These are phyloP conservation scores for Metschnikowia colocasiae DNA, from an alignment of 805 yeast genomes.

Conservation along the genomic window DNA sequence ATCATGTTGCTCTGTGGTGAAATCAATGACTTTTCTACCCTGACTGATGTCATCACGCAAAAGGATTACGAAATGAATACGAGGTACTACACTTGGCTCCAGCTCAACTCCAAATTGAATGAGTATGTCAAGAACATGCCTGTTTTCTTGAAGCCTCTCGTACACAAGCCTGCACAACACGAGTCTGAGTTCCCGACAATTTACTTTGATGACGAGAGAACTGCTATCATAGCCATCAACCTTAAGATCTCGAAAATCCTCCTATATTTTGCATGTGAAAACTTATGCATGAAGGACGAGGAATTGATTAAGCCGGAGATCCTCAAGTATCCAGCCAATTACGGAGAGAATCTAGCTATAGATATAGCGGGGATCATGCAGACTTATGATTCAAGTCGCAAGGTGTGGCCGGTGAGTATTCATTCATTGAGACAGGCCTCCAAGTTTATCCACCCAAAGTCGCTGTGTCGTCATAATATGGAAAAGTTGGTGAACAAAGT, in stretches of 20 bases:
- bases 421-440: conserved; percentile 30
- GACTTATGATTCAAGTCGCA: conserved; percentile 32
- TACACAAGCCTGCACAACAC: conserved; percentile 25
- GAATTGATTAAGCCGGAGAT: conserved; percentile 22
- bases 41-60: conserved; percentile 24
- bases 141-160: conserved; percentile 27
- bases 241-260: conserved; percentile 28
- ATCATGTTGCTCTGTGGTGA: conserved; percentile 25
- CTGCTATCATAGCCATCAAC: conserved; percentile 32
- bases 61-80: conserved; percentile 25
- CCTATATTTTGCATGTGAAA: conserved; percentile 24
- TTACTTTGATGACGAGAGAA: conserved; percentile 33
- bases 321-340: conserved; percentile 24
- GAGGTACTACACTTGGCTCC: conserved; percentile 26
- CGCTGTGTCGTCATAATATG: conserved; percentile 13
- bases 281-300: conserved; percentile 8
- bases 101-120: conserved; percentile 24
- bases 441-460: conserved; percentile 8
- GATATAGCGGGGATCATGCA: conserved; percentile 38
- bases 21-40: conserved; percentile 29
- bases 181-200: conserved; percentile 29
- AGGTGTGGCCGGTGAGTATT: conserved; percentile 35
- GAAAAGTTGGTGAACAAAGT: conserved; percentile 15
- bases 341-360: conserved; percentile 26
- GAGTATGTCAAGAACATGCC: conserved; percentile 32